phyloP scores from a whole-genome alignment of 163 green algal genomes.

The Picocystis sp. region DNA sequence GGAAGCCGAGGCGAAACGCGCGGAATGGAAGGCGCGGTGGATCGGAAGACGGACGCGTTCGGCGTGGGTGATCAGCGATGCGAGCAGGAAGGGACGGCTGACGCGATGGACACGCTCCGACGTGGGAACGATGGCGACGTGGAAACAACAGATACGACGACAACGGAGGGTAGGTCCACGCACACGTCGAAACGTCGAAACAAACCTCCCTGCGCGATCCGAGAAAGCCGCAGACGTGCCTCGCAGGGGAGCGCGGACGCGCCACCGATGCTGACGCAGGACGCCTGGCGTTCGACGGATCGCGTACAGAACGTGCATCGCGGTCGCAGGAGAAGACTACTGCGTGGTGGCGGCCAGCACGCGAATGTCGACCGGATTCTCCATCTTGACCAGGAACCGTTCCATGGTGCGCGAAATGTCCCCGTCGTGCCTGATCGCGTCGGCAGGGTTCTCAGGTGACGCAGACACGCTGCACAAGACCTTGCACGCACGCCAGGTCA shows the following conservation, averaged over 20 bases:
- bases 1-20: no score
- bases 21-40: no score
- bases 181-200: no score
- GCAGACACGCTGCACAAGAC: slow-evolving; percentile 75
- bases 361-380: slow-evolving; percentile 84
- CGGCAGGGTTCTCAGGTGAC: slow-evolving; percentile 83
- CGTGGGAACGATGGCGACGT: no score
- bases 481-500: slow-evolving; percentile 50
- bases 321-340: slow-evolving; percentile 88
- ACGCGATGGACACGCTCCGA: no score
- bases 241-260: neutral
- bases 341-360: slow-evolving; percentile 84
- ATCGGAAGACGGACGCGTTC: no score
- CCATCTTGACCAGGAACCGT: slow-evolving; percentile 73
- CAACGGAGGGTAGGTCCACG: slow-evolving; percentile 38
- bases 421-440: slow-evolving; percentile 52
- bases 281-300: slow-evolving; percentile 1
- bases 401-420: slow-evolving; percentile 20
- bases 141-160: slow-evolving; percentile 37
- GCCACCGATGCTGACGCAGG: neutral
- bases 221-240: neutral
- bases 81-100: no score
- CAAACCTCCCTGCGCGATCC: neutral
- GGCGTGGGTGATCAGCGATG: no score
- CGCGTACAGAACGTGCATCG: slow-evolving; percentile 62